Conservation (phyloP, 345 rosid species). For the Erodium maritimum region DNA sequence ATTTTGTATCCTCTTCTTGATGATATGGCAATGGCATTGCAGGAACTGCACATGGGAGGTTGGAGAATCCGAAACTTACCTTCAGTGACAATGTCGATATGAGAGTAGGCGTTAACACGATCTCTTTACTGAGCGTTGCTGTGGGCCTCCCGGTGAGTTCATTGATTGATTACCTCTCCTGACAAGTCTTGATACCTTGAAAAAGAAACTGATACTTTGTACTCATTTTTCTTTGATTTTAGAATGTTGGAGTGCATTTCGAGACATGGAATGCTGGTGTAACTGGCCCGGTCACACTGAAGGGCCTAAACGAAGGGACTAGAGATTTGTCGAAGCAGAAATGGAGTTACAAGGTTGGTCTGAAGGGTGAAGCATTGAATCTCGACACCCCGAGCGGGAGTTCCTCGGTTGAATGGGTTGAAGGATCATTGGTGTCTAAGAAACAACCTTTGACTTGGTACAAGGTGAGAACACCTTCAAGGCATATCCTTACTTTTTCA, state of each 20-base stretch:
- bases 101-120: slow-evolving; percentile 64
- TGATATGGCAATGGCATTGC: neutral
- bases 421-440: slow-evolving; percentile 1
- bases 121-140: slow-evolving; percentile 59
- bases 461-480: slow-evolving; percentile 9
- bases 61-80: slow-evolving; percentile 47
- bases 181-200: neutral
- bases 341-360: slow-evolving; percentile 64
- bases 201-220: neutral
- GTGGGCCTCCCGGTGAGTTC: slow-evolving; percentile 84
- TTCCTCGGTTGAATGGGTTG: slow-evolving; percentile 14
- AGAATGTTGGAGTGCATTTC: slow-evolving; percentile 80
- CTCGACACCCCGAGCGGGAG: slow-evolving; percentile 11
- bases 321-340: slow-evolving; percentile 74
- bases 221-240: slow-evolving; percentile 9
- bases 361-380: slow-evolving; percentile 14
- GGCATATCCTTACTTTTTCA: neutral
- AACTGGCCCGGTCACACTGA: slow-evolving; percentile 64
- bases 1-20: no score
- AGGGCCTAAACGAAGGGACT: slow-evolving; percentile 66
- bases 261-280: slow-evolving; percentile 84
- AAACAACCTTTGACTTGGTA: slow-evolving; percentile 18
- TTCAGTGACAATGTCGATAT: slow-evolving; percentile 58
- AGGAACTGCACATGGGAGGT: slow-evolving; percentile 68
- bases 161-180: slow-evolving; percentile 4